Conservation (phyloP, 2,329 filamentous ascomycete genomes). For the Beauveria bassiana region DNA sequence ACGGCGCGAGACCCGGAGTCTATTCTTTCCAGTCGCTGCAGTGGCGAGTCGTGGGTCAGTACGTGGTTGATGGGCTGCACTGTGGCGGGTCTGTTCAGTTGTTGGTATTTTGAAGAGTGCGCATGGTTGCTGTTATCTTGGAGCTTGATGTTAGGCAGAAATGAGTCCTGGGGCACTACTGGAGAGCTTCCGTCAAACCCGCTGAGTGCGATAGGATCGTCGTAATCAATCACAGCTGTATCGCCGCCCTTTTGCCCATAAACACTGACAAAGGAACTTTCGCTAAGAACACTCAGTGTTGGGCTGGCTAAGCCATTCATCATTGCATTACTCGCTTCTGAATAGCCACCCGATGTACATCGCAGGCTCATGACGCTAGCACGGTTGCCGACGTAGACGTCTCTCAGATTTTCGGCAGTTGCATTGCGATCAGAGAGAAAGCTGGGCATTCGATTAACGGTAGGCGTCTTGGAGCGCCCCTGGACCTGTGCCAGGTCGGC, state of each 20-base stretch:
- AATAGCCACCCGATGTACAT: conserved; percentile 34
- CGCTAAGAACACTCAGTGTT: conserved; percentile 55
- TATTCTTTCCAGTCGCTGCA: conserved; percentile 42
- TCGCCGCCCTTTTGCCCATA: conserved; percentile 42
- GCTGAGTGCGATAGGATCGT: conserved; percentile 24
- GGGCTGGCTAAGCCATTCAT: conserved; percentile 44
- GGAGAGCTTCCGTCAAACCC: conserved; percentile 17
- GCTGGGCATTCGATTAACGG: conserved; percentile 53
- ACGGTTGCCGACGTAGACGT: conserved; percentile 45
- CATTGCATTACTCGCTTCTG: conserved; percentile 26
- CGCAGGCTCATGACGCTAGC: conserved; percentile 44
- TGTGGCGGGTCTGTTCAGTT: neutral
- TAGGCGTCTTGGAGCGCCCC: conserved; percentile 25
- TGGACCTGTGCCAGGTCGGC: conserved; percentile 11
- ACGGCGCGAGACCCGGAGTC: conserved; percentile 16
- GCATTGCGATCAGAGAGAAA: conserved; percentile 54
- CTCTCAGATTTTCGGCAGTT: conserved; percentile 53
- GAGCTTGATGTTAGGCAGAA: conserved; percentile 6
- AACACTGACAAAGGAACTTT: conserved; percentile 59
- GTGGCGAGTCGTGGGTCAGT: conserved; percentile 38
- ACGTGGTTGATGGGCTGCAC: conserved; percentile 39
- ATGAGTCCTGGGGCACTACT: neutral
- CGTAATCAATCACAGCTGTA: conserved; percentile 19
- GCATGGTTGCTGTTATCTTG: neutral
- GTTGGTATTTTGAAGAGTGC: neutral